Conservation (phyloP, 1,284 basidiomycete genomes). For the Hemileia vastatrix region DNA sequence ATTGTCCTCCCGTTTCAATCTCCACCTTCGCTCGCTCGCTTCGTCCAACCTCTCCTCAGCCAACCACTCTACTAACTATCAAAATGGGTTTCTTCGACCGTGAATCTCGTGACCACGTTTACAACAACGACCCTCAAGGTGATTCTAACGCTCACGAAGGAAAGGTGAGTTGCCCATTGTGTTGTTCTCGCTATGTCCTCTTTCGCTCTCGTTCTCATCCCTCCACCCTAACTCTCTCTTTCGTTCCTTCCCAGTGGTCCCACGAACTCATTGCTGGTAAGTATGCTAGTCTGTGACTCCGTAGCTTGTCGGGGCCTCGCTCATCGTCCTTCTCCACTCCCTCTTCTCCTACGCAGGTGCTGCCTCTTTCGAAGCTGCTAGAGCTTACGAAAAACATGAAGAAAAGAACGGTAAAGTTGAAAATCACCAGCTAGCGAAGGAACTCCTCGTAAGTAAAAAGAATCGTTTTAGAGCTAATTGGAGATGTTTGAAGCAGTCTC, state of each 20-base stretch:
- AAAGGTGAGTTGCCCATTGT: neutral
- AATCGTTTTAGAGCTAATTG: too few relatives aligned
- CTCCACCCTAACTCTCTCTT: neutral
- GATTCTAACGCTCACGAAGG: neutral
- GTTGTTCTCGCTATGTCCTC: neutral
- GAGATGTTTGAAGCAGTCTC: too few relatives aligned
- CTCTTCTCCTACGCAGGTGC: neutral
- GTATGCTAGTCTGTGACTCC: slow-evolving; percentile 9
- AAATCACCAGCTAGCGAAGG: slow-evolving; percentile 20
- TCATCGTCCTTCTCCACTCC: neutral
- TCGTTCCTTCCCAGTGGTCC: slow-evolving; percentile 43
- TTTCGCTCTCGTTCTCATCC: neutral
- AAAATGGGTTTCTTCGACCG: neutral
- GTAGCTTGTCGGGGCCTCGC: neutral
- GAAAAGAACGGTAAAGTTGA: slow-evolving; percentile 21
- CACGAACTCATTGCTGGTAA: slow-evolving; percentile 59
- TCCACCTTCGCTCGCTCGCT: neutral
- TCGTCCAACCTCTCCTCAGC: neutral
- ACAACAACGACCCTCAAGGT: neutral
- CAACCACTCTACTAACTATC: neutral
- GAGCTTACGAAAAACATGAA: slow-evolving; percentile 21
- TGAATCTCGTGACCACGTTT: neutral
- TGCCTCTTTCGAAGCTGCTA: slow-evolving; percentile 46
- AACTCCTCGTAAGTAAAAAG: slow-evolving; percentile 14
- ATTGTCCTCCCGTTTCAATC: neutral